Base-by-base conservation (phyloP, 2,329 filamentous ascomycete species). In the Geoglossum cookeanum region DNA sequence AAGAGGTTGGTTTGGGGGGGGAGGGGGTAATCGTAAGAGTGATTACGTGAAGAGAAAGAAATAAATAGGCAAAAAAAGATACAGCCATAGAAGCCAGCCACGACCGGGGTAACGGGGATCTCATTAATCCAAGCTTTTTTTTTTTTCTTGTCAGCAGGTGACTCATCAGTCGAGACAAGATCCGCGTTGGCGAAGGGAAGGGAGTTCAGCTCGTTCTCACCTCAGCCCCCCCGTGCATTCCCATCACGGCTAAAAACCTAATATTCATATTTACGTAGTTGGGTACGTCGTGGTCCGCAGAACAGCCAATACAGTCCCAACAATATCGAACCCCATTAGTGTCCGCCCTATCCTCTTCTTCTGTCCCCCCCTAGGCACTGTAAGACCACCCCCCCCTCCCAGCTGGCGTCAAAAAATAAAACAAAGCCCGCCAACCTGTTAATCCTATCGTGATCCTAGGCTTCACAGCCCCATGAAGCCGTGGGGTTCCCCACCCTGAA, bases 271-370 rank as follows among this genome's bases (percentile, higher is more conserved):
- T 58, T 84, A 69, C 1, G 77, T 77, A 27, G 78, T 78, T 13
- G 79, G 81, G 63, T 84, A 78, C 71, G 81, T 74, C 3, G 79
- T 81, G 58, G 83, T 80, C 0, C 82, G 81, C n/a, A 77, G 71
- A 37, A 85, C 74, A 3, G 81, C 80, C 59, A 84, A 66, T 0
- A 75, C 63, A 0, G 79, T 81, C 0, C 82, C 82, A 0, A 83
- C 66, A 5, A 79, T 65, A 67, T 85, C 82, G 62, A 85, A 78
- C 44, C 70, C 73, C 64, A 75, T 78, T 45, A 82, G 3, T 37
- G 3, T 11, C 44, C 0, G 76, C 76, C 57, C 75, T 66, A 72
- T 65, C 30, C 61, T 73, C 62, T 64, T 70, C 32, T 9, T 63
- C 71, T 80, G 63, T 64, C 63, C n/a, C 71, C 70, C 7, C 8